Base-by-base conservation (phyloP, 495 filamentous ascomycete species). In the Penicilliopsis zonata region DNA sequence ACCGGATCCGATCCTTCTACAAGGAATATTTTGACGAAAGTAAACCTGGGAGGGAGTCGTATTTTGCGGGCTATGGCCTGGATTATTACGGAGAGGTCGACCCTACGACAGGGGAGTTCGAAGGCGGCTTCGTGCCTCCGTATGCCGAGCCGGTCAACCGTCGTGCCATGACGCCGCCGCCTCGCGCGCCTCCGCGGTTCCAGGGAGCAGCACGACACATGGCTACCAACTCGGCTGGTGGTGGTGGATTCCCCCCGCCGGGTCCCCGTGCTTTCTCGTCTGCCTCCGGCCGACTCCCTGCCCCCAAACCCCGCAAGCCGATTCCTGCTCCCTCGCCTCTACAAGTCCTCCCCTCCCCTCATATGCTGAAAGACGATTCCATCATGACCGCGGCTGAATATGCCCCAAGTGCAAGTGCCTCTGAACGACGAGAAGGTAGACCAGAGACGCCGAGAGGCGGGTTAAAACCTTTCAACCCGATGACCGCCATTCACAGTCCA, bases 11-110 rank as follows among this genome's bases (percentile, higher is more conserved):
- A 43, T 96, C 92, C 15, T 98, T 98, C 62, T 98, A 98, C 62
- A 94, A 94, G 53, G 90, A 96, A 55, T 96, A 96, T 55, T 98
- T 98, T 39, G 90, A 98, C 33, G 87, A 94, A 15, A 76, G 71
- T 13, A 82, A 80, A 50, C 65, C 64, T 0, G 65, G 59, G n/a
- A 53, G 49, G 27, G 57, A 65, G 19, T 56, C 66, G 42, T 81
- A 85, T 47, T 78, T 79, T 35, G 76, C 84, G 41, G 79, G 84
- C 43, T 78, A 78, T 44, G 74, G 76, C 29, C 42, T 70, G 10
- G 69, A 73, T 29, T 81, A 78, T 47, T 67, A 78, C 23, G 55
- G 57, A 28, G 65, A 55, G 32, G 67, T 59, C 19, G 86, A 96
- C 47, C 77, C 80, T 6, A 64, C 72, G 4, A 69, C 69, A 9